Base-by-base conservation (phyloP, 1,284 basidiomycete species). In the Heterobasidion occidentale region DNA sequence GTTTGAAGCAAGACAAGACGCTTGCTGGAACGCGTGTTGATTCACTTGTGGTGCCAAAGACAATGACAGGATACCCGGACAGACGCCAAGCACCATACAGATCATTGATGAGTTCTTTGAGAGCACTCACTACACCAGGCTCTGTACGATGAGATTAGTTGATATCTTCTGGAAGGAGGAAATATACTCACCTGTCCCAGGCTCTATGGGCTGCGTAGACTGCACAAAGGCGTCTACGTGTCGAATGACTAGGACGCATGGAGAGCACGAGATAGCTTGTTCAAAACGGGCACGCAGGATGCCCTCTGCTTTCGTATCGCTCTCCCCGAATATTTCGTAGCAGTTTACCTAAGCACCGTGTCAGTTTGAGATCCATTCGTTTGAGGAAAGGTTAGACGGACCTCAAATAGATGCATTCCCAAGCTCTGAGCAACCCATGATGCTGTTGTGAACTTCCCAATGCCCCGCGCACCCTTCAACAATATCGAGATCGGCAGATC, bases 201-300 rank as follows among this genome's bases (percentile, higher is more conserved):
- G 77, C 60, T 89, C 84, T 14, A 79, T 68, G 2, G 74, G 73
- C 65, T 90, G 90, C 0, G 86, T 84, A 36, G 83, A 86, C 60
- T 88, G 80, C 5, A 81, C 79, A 9, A 99, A 74, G 0, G 91
- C 95, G 63, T 99, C 94, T 20, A 94, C 72, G 63, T 97, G 86
- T 15, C 88, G 78, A 47, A 99, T 73, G 2, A 98, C 71, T 15
- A 99, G 70, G 42, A 98, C 76, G 65, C 92, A 96, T 0, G 97
- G 97, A 0, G 92, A 84, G 65, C 91, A 94, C 8, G 80, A 73
- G 9, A 79, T 74, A 0, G 93, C 94, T 69, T 87, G 84, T 54
- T 94, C 92, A 61, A 98, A 85, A 3, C 85, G 80, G 6, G 88
- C 86, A 36, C 81, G 80, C 0, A 99, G 73, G 0, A 79, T 80